Evolutionary conservation across 306 rosid species (phyloP).

Genomic region (Albizia julibrissin): DNA sequence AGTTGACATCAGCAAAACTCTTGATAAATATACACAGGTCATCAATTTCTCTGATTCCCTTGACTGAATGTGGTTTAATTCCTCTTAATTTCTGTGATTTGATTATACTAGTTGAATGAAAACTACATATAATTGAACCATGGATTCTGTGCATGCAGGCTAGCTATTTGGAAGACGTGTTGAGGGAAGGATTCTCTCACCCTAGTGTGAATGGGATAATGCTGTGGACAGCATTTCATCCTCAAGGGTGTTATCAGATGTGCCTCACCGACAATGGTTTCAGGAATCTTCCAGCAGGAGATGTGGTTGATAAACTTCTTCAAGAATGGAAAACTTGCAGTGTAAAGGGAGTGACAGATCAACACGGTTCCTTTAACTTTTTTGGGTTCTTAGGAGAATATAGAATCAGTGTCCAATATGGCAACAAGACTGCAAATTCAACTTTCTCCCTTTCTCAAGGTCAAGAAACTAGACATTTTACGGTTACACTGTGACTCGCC

Average conservation of each 20-base stretch:
- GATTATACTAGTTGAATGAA: not conserved
- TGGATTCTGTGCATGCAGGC: conserved; percentile 46
- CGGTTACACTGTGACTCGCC: conserved; percentile 45
- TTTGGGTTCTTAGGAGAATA: conserved; percentile 88
- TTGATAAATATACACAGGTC: conserved; percentile 68
- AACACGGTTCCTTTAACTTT: conserved; percentile 74
- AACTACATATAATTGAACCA: not conserved
- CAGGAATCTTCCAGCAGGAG: conserved; percentile 76
- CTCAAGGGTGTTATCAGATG: conserved; percentile 88
- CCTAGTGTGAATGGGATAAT: conserved; percentile 82
- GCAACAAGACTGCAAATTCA: conserved; percentile 49
- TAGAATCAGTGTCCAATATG: conserved; percentile 42
- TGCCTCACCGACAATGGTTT: conserved; percentile 74
- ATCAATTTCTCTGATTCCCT: not conserved
- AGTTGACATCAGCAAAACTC: conserved; percentile 76
- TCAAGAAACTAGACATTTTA: conserved; percentile 70
- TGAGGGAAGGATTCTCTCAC: conserved; percentile 88
- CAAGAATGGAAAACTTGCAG: conserved; percentile 66
- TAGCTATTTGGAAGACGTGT: conserved; percentile 65
- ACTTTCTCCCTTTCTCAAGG: conserved; percentile 62
- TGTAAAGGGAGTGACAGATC: conserved; percentile 54
- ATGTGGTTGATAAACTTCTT: conserved; percentile 77
- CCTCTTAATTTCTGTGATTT: not conserved
- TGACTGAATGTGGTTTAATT: not conserved
- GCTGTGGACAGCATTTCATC: conserved; percentile 87